Conservation (phyloP, 306 rosid species). For the Casuarina equisetifolia region DNA sequence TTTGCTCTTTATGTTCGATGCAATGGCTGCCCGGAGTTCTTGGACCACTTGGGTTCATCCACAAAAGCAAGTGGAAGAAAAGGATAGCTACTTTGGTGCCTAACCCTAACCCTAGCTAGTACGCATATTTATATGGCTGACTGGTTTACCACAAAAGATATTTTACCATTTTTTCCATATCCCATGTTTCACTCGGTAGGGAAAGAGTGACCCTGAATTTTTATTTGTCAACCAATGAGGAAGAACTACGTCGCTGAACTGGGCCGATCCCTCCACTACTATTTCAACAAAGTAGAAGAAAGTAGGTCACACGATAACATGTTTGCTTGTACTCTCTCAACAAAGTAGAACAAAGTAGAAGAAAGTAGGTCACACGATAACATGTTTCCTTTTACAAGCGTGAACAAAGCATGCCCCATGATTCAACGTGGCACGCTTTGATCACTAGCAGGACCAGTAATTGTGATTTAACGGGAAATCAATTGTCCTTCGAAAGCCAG, state of each 20-base stretch:
- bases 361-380: conserved; percentile 22
- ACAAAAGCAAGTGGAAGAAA: not conserved
- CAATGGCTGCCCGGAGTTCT: conserved; percentile 1
- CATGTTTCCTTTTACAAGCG: conserved; percentile 10
- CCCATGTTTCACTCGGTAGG: conserved; percentile 29
- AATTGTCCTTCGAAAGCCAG: conserved; percentile 36
- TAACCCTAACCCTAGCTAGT: conserved; percentile 69
- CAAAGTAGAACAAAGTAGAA: conserved; percentile 16
- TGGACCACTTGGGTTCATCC: conserved; percentile 16
- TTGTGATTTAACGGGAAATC: conserved; percentile 23
- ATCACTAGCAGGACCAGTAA: conserved; percentile 23
- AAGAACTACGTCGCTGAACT: no score
- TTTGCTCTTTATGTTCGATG: not conserved
- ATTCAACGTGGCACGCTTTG: conserved; percentile 34
- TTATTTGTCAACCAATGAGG: conserved; percentile 35
- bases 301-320: no score
- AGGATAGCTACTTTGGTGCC: conserved; percentile 23
- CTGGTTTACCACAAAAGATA: conserved; percentile 27
- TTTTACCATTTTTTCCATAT: conserved; percentile 38
- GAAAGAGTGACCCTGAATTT: conserved; percentile 29
- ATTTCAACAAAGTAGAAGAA: no score
- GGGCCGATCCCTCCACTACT: no score
- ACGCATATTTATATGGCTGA: conserved; percentile 30
- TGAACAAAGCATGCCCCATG: conserved; percentile 31
- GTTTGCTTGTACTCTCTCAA: conserved; percentile 18